A percentile compares a stretch with the other conserved stretches of the same genome.
These are phyloP conservation scores for Acer negundo DNA, from an alignment of 345 rosid species.

Conservation along the genomic window DNA sequence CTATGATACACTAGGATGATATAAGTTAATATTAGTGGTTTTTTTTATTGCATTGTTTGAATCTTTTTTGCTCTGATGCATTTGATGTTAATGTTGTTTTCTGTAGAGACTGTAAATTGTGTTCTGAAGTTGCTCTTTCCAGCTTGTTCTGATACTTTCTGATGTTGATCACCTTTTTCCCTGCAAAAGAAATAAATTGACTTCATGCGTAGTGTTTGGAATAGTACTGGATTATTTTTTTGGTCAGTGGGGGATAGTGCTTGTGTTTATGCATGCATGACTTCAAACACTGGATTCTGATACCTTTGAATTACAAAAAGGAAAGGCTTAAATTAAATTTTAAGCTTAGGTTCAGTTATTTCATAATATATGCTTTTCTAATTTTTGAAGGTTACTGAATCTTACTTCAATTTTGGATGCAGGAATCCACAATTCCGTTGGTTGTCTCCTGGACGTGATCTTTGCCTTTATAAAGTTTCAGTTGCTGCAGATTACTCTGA, in stretches of 20 bases:
- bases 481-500: constrained; percentile 99
- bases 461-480: constrained; percentile 67
- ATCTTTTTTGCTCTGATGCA: not conserved
- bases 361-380: not conserved
- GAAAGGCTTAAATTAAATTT: not conserved
- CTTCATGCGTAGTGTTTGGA: not conserved
- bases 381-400: not conserved
- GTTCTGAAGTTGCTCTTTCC: not conserved
- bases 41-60: not conserved
- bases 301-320: not conserved
- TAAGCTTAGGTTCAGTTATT: not conserved
- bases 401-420: constrained; percentile 46
- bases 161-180: not conserved
- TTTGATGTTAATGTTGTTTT: not conserved
- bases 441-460: constrained; percentile 54
- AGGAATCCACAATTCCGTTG: constrained; percentile 56
- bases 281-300: not conserved
- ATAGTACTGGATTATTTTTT: not conserved
- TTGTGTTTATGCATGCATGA: not conserved
- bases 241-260: not conserved
- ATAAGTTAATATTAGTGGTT: not conserved
- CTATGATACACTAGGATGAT: not conserved
- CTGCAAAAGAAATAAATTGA: not conserved
- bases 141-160: not conserved
- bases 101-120: not conserved